Evolutionary conservation across 2,329 filamentous ascomycete species (phyloP).

Genomic region (Neonectria ditissima): DNA sequence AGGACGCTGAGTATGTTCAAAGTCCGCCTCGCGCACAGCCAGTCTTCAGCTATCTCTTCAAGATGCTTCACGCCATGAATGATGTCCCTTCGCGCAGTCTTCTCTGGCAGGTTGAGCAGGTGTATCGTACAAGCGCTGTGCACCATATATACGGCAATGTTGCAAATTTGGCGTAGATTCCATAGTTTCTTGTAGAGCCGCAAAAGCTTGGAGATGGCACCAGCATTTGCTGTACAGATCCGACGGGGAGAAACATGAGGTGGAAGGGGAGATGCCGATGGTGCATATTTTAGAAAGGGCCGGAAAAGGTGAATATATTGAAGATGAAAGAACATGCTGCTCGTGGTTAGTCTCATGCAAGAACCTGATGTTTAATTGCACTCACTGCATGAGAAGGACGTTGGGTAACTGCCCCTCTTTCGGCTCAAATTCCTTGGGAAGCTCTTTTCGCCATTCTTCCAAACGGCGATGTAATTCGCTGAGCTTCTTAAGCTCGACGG

Average conservation of each 20-base stretch:
- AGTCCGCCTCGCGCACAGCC: constrained; percentile 89
- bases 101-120: constrained; percentile 91
- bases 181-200: constrained; percentile 93
- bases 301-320: constrained; percentile 96
- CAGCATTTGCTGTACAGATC: constrained; percentile 89
- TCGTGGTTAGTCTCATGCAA: constrained; percentile 21
- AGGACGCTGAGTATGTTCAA: constrained; percentile 87
- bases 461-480: constrained; percentile 91
- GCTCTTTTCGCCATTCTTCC: constrained; percentile 86
- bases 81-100: constrained; percentile 89
- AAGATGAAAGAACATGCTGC: constrained; percentile 96
- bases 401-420: constrained; percentile 91
- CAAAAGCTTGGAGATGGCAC: constrained; percentile 92
- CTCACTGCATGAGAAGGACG: constrained; percentile 85
- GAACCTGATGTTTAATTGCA: constrained; percentile 35
- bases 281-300: constrained; percentile 92
- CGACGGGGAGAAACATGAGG: constrained; percentile 89
- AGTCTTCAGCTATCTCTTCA: constrained; percentile 95
- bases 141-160: constrained; percentile 94
- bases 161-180: constrained; percentile 92
- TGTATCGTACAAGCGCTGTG: constrained; percentile 97
- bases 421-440: constrained; percentile 89
- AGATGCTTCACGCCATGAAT: constrained; percentile 91
- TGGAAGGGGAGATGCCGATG: constrained; percentile 83
- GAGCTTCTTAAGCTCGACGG: constrained; percentile 89